Evolutionary conservation across 2,329 filamentous ascomycete genomes (phyloP).

Genomic region (Chaetomium strumarium): DNA sequence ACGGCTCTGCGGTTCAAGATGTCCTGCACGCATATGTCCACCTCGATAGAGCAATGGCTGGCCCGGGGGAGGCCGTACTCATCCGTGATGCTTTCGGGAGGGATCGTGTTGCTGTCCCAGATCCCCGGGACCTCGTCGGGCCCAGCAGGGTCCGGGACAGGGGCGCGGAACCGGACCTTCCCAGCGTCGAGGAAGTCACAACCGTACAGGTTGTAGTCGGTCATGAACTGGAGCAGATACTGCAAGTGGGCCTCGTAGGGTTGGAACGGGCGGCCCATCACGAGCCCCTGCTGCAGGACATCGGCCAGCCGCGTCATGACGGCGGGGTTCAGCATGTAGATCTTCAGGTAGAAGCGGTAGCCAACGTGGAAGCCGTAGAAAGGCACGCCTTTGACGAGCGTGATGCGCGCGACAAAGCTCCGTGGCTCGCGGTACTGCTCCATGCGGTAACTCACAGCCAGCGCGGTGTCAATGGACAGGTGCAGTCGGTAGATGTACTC

Average conservation of each 20-base stretch:
- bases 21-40: slow-evolving; percentile 82
- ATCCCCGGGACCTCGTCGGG: slow-evolving; percentile 55
- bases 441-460: slow-evolving; percentile 77
- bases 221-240: slow-evolving; percentile 95
- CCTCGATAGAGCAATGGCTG: slow-evolving; percentile 84
- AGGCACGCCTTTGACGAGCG: slow-evolving; percentile 83
- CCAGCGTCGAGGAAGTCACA: slow-evolving; percentile 77
- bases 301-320: slow-evolving; percentile 86
- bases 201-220: slow-evolving; percentile 94
- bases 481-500: slow-evolving; percentile 73
- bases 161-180: slow-evolving; percentile 66
- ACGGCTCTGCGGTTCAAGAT: slow-evolving; percentile 79
- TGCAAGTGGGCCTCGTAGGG: slow-evolving; percentile 93
- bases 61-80: slow-evolving; percentile 62
- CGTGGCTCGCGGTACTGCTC: slow-evolving; percentile 63
- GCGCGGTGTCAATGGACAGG: slow-evolving; percentile 81
- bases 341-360: slow-evolving; percentile 84
- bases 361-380: slow-evolving; percentile 97
- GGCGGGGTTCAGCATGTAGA: slow-evolving; percentile 84
- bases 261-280: slow-evolving; percentile 79
- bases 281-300: slow-evolving; percentile 77
- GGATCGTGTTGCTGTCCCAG: slow-evolving; percentile 76
- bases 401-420: slow-evolving; percentile 81
- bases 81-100: slow-evolving; percentile 52
- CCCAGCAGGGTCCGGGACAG: slow-evolving; percentile 65